Base-by-base conservation (phyloP, 2,329 filamentous ascomycete species). In the Neoarthrinium moseri region DNA sequence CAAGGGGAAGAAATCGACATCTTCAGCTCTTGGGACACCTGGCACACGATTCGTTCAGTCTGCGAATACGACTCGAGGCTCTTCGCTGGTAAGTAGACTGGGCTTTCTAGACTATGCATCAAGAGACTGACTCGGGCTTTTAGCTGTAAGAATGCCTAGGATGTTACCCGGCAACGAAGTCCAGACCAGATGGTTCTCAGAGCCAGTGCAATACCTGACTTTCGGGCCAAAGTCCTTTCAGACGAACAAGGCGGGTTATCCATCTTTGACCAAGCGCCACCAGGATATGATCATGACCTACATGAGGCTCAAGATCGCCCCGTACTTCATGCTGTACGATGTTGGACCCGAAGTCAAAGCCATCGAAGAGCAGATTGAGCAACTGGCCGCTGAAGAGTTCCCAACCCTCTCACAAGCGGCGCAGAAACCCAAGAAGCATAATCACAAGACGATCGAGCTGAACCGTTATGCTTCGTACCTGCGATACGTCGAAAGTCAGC, bases 11-110 rank as follows among this genome's bases (percentile, higher is more conserved):
- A 82, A 18, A 71, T 85, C 49, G 86, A 92, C 58, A 66, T 87
- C 1, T 94, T 89, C 65, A 84, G 84, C 43, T 78, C 85, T 3
- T 99, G 95, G 95, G 91, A 97, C 67, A 86, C 87, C 1, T 99
- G 94, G 94, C 86, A 99, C 64, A 77, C 86, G 18, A 87, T 99
- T 58, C 81, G 94, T 43, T 86, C 84, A 43, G 74, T 90, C 47
- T 96, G 91, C 78, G 87, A 85, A 69, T 97, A 99, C 68, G 86
- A 86, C 66, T 70, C 78, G 46, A 82, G 90, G 63, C 75, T 99
- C 29, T 86, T 83, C 59, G 82, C 96, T 67, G 89, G 92, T 96
- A 85, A 73, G 89, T 63, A 21, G 18, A 20, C 12, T 15, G 12
- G 8, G 21, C 10, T 21, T 30, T 20, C 29, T 39, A 39, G 46